phyloP scores from a whole-genome alignment of 2,329 filamentous ascomycete genomes.

The Aquanectria penicillioides region DNA sequence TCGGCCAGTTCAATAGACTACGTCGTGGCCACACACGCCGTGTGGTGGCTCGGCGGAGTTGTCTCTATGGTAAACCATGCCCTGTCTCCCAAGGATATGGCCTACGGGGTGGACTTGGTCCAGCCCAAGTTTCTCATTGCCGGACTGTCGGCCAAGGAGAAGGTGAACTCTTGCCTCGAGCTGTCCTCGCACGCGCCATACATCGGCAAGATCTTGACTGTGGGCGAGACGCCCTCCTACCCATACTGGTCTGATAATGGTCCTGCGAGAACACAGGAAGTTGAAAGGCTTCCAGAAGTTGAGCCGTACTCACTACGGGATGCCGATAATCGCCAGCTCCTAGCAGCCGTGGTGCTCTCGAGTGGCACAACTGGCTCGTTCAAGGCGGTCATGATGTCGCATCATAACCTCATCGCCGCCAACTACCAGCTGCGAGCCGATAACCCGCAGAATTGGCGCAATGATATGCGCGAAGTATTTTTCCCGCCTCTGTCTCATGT shows the following conservation, averaged over 20 bases:
- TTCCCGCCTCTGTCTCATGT: background rate
- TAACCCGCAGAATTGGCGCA: slow-evolving; percentile 1
- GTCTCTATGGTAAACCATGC: background rate
- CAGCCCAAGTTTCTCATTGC: background rate
- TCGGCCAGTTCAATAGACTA: slow-evolving; percentile 1
- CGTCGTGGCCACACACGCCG: background rate
- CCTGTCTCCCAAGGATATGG: background rate
- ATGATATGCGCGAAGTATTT: background rate
- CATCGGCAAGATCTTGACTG: background rate
- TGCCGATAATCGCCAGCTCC: background rate
- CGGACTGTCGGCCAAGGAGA: background rate
- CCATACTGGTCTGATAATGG: background rate
- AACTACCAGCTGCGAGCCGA: background rate
- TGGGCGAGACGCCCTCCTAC: background rate
- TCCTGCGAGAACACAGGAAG: too few species aligned
- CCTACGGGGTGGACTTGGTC: background rate
- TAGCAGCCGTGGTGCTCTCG: background rate
- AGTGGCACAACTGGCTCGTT: slow-evolving; percentile 1
- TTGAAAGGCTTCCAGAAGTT: background rate
- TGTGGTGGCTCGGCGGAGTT: background rate
- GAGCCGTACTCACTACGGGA: background rate
- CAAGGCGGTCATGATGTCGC: slow-evolving; percentile 11
- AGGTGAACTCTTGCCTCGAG: background rate
- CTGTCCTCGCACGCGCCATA: background rate
- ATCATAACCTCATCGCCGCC: slow-evolving; percentile 3